Evolutionary conservation across 2,329 filamentous ascomycete species (phyloP).

Genomic region (Ceratocystis eucalypticola): DNA sequence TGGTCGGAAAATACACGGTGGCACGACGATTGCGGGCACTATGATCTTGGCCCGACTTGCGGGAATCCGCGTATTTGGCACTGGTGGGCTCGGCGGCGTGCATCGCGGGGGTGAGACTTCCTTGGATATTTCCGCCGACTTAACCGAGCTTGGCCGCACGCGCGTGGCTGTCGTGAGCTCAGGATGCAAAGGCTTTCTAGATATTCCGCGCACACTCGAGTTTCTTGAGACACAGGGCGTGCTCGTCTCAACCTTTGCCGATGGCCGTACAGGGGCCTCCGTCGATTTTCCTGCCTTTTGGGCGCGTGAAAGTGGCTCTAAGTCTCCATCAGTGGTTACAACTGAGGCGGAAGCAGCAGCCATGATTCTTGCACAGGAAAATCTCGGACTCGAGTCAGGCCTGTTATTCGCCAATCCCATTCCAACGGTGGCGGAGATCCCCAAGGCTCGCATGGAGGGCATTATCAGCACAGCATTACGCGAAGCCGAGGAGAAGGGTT

Average conservation of each 20-base stretch:
- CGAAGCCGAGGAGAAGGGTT: constrained; percentile 50
- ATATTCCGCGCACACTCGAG: constrained; percentile 81
- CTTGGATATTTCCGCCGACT: constrained; percentile 88
- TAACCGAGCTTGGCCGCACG: constrained; percentile 84
- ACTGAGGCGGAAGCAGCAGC: constrained; percentile 72
- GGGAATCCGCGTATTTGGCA: constrained; percentile 86
- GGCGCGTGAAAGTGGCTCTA: constrained; percentile 70
- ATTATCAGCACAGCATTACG: constrained; percentile 55
- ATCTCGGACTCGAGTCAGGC: constrained; percentile 60
- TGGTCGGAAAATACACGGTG: constrained; percentile 63
- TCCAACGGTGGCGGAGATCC: constrained; percentile 54
- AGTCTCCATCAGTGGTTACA: constrained; percentile 61
- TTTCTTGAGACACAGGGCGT: constrained; percentile 59
- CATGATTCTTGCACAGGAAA: constrained; percentile 70
- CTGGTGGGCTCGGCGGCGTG: constrained; percentile 85
- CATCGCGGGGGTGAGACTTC: constrained; percentile 75
- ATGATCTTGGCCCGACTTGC: constrained; percentile 79
- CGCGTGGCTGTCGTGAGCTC: constrained; percentile 77
- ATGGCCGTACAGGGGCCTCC: constrained; percentile 50
- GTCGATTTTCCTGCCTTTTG: constrained; percentile 91
- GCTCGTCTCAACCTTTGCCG: constrained; percentile 76
- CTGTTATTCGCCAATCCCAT: constrained; percentile 84
- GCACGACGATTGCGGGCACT: constrained; percentile 85
- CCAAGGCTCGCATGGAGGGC: constrained; percentile 54
- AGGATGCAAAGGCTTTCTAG: constrained; percentile 91